Conservation (phyloP, 2,329 filamentous ascomycete genomes). For the Emergomyces orientalis region DNA sequence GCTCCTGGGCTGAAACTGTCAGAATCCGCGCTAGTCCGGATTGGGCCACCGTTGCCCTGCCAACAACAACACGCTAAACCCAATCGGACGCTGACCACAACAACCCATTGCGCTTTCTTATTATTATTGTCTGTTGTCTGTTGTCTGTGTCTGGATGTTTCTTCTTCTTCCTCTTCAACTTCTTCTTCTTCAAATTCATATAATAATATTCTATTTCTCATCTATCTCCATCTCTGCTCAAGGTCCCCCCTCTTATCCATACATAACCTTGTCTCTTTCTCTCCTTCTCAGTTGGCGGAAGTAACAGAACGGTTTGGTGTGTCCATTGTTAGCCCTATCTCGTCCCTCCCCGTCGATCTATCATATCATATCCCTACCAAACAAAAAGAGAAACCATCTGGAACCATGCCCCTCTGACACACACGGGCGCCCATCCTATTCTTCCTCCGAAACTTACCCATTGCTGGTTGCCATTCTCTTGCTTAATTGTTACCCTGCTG, state of each 20-base stretch:
- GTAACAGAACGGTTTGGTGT: background rate
- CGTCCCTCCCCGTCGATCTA: background rate
- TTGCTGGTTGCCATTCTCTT: background rate
- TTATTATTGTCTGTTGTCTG: too few relatives aligned
- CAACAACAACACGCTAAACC: conserved; percentile 28
- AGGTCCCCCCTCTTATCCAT: conserved; percentile 8
- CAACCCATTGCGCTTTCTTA: conserved; percentile 23
- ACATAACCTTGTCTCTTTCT: background rate
- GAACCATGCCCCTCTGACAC: conserved; percentile 4
- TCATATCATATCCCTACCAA: background rate
- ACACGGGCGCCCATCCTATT: background rate
- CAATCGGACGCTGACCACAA: conserved; percentile 28
- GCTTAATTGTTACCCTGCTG: background rate
- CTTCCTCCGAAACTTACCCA: background rate
- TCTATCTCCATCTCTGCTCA: background rate
- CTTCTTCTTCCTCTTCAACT: background rate
- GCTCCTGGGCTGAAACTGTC: background rate
- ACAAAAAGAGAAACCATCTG: background rate
- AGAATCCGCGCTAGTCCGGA: conserved; percentile 20
- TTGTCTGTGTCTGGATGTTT: background rate
- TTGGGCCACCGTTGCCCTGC: conserved; percentile 28
- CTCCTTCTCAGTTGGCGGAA: background rate
- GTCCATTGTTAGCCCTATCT: conserved; percentile 8
- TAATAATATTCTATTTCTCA: background rate
- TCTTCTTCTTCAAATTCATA: too few relatives aligned